A percentile compares a stretch with the other conserved stretches of the same genome.
These are phyloP conservation scores for Pythium dissimile DNA, from an alignment of 352 stramenopile genomes.

Conservation along the genomic window DNA sequence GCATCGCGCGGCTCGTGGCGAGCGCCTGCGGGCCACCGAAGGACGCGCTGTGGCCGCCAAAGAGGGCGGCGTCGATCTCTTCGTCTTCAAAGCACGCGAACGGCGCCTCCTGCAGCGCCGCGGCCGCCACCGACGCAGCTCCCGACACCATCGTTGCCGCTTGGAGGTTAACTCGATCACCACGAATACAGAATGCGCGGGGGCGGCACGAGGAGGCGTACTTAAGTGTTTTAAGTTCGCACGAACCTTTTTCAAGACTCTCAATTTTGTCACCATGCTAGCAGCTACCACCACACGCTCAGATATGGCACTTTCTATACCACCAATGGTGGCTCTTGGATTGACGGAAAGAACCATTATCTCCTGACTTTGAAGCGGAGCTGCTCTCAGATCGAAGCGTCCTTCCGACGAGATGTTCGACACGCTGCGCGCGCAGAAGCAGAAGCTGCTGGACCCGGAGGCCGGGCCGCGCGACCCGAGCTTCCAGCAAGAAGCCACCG, in stretches of 20 bases:
- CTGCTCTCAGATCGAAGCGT: slow-evolving; percentile 4
- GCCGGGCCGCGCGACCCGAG: slow-evolving; percentile 26
- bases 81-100: slow-evolving; percentile 75
- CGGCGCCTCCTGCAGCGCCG: slow-evolving; percentile 59
- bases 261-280: too few species aligned
- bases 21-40: slow-evolving; percentile 9
- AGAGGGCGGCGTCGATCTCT: slow-evolving; percentile 20
- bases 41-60: too few species aligned
- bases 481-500: slow-evolving; percentile 28
- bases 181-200: neutral
- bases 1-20: slow-evolving; percentile 4
- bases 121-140: slow-evolving; percentile 12
- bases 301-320: neutral
- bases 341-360: neutral
- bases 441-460: slow-evolving; percentile 81
- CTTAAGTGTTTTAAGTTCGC: neutral
- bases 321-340: too few species aligned
- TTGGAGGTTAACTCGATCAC: too few species aligned
- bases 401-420: slow-evolving; percentile 45
- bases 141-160: slow-evolving; percentile 3
- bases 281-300: neutral
- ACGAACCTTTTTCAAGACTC: neutral
- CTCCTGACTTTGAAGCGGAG: neutral
- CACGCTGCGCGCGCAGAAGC: slow-evolving; percentile 57
- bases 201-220: neutral